Percentiles rank a stretch among this genome's conserved stretches.
These are phyloP conservation scores for Amanita rimosa DNA, from an alignment of 768 basidiomycete species.

Conservation along the genomic window DNA sequence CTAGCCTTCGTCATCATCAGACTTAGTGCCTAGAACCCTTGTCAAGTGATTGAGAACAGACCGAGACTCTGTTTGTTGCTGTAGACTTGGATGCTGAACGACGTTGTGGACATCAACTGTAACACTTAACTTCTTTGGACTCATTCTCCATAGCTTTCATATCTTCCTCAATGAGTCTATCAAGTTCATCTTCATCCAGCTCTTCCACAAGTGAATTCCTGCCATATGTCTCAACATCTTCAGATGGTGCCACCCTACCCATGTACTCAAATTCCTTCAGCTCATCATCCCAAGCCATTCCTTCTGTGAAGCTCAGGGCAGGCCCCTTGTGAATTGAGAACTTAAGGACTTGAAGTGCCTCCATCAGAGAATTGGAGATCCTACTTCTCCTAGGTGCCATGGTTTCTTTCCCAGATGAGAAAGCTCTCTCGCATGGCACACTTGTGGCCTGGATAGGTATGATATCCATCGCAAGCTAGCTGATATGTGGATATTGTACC, in stretches of 20 bases:
- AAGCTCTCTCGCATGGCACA: constrained; percentile 20
- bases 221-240: neutral
- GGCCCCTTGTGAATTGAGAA: constrained; percentile 14
- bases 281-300: neutral
- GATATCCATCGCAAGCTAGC: constrained; percentile 17
- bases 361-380: constrained; percentile 16
- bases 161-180: neutral
- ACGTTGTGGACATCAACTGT: too few species aligned
- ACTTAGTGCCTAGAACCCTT: too few species aligned
- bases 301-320: constrained; percentile 14
- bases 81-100: too few species aligned
- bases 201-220: neutral
- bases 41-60: too few species aligned
- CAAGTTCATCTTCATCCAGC: neutral
- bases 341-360: constrained; percentile 20
- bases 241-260: neutral
- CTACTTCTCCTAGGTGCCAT: constrained; percentile 15
- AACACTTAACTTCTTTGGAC: too few species aligned
- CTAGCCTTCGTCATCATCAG: too few species aligned
- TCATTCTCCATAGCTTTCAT: too few species aligned
- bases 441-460: constrained; percentile 22
- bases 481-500: too few species aligned
- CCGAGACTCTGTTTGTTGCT: too few species aligned
- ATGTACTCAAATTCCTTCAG: neutral
- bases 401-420: constrained; percentile 20